phyloP scores from a whole-genome alignment of 495 filamentous ascomycete genomes.

The Chaetomium fimeti region DNA sequence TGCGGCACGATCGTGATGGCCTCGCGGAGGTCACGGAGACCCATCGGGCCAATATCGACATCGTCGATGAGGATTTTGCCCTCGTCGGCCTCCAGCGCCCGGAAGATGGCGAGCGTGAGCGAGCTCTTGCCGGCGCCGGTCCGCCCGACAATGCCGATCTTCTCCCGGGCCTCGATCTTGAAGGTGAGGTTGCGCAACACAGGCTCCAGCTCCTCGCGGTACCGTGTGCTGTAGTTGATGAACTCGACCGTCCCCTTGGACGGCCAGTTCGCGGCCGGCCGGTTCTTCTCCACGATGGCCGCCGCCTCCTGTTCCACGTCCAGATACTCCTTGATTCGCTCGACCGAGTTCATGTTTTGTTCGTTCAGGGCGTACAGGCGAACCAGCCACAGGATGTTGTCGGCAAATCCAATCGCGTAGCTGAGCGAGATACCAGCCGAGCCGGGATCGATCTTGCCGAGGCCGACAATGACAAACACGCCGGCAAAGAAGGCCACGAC shows the following conservation, averaged over 20 bases:
- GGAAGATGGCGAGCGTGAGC: slow-evolving; percentile 91
- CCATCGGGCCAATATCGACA: slow-evolving; percentile 83
- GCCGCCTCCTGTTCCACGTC: slow-evolving; percentile 93
- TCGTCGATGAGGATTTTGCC: slow-evolving; percentile 90
- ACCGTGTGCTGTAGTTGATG: slow-evolving; percentile 80
- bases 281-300: slow-evolving; percentile 71
- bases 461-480: slow-evolving; percentile 79
- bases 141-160: slow-evolving; percentile 93
- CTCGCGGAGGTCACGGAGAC: slow-evolving; percentile 86
- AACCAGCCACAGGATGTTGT: slow-evolving; percentile 96
- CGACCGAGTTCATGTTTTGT: slow-evolving; percentile 99
- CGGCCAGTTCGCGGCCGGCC: slow-evolving; percentile 80
- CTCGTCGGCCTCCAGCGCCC: slow-evolving; percentile 88
- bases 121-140: slow-evolving; percentile 98
- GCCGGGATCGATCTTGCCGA: slow-evolving; percentile 86
- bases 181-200: slow-evolving; percentile 84
- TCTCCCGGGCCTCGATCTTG: slow-evolving; percentile 81
- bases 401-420: slow-evolving; percentile 97
- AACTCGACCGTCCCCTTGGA: slow-evolving; percentile 84
- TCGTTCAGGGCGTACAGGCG: slow-evolving; percentile 93
- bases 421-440: slow-evolving; percentile 93
- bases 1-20: slow-evolving; percentile 97
- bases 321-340: slow-evolving; percentile 94
- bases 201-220: slow-evolving; percentile 79
- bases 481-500: slow-evolving; percentile 93